Base-by-base conservation (phyloP, 306 rosid species). In the Betula pendula region DNA sequence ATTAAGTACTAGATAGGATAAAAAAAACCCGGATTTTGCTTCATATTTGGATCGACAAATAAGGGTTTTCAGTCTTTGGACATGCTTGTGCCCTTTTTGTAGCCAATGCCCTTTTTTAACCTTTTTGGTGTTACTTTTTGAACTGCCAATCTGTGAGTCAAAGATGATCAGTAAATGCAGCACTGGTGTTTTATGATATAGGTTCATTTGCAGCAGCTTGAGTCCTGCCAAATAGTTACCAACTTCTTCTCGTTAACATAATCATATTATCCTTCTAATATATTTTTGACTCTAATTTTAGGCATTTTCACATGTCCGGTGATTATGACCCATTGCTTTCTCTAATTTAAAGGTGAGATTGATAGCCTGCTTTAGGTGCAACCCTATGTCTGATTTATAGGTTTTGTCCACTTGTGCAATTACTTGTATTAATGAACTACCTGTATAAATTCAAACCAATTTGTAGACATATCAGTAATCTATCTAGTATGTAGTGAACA, bases 101-200 rank as follows among this genome's bases (percentile, higher is more conserved):
- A 56, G 63, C 16, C 33, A 2, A 10, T 24, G 8, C 24, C 24
- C 33, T 9, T 56, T n/a, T 20, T 24, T 9, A 56, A 56, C 4
- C n/a, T 1, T 3, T 56, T 56, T 3, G 33, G 63, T 56, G 20
- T 62, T 43, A 12, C 44, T 33, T 16, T 17, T 31, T 33, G 69
- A 63, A 31, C 43, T 16, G 43, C 44, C 45, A 63, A 16, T 62
- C 68, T 62, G 24, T 63, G 38, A 27, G 69, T 63, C 69, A 63
- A 63, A 63, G 43, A 16, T 63, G 69, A 31, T 63, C 33, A 6
- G 22, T 15, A 38, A 38, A 38, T 38, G 42, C 20, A 31, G 69
- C 8, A 17, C 17, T 63, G 20, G 24, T 63, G 44, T 63, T 22
- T 62, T 62, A 2, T 4, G 19, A 35, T 14, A 17, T 16, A 31